These are phyloP conservation scores for Hanseniaspora guilliermondii DNA, from an alignment of 805 yeast genomes.

Conservation along the genomic window DNA sequence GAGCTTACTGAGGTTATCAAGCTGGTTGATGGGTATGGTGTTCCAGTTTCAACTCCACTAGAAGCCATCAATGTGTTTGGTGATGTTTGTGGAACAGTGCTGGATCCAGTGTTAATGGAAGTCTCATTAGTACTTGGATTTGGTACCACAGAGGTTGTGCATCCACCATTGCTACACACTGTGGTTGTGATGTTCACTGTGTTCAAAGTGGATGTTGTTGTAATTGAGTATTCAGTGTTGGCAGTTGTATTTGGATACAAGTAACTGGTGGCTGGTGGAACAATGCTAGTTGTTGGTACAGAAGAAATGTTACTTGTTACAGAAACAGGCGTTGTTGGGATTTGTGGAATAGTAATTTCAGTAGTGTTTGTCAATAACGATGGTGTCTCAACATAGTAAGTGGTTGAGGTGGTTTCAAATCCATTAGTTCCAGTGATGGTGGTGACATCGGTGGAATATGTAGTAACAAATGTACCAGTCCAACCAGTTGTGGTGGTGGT, in stretches of 20 bases:
- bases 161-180: background rate
- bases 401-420: background rate
- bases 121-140: background rate
- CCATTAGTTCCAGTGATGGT: background rate
- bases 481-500: background rate
- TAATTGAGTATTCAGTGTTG: background rate
- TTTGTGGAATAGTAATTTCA: slow-evolving; percentile 13
- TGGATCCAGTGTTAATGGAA: background rate
- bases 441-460: background rate
- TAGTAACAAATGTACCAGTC: background rate
- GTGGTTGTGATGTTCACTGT: background rate
- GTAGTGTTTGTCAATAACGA: slow-evolving; percentile 12
- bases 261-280: background rate
- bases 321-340: slow-evolving; percentile 2
- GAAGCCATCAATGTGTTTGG: background rate
- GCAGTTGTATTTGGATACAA: background rate
- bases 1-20: background rate
- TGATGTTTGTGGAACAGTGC: background rate
- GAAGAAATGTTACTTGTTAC: background rate
- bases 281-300: background rate
- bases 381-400: slow-evolving; percentile 7
- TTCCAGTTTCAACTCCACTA: background rate
- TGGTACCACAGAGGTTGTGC: background rate
- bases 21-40: background rate
- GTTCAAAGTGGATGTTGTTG: background rate